Evolutionary conservation across 2,329 filamentous ascomycete genomes (phyloP), one percentile per base, ranked within the genome.

Genomic region (Aspergillus thermomutatus): DNA sequence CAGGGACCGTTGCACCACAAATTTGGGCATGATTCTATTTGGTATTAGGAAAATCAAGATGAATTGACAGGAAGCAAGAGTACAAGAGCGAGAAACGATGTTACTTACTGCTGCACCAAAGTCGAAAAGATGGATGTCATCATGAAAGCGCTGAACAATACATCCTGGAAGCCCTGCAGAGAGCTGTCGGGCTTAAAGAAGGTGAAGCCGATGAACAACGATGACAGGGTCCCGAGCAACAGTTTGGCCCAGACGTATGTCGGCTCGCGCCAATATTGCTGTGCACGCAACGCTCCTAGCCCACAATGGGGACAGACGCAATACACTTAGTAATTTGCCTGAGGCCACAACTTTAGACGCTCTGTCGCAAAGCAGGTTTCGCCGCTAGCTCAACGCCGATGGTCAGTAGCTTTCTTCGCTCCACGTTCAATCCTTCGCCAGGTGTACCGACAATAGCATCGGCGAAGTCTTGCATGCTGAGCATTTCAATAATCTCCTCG

Each of bases 311-410:
- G n/a, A n/a, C n/a, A n/a, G n/a, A n/a, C n/a, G n/a, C n/a, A n/a
- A n/a, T n/a, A n/a, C n/a, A n/a, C n/a, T n/a, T n/a, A n/a, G n/a
- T n/a, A n/a, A n/a, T n/a, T n/a, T n/a, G n/a, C n/a, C n/a, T n/a
- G n/a, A n/a, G n/a, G n/a, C n/a, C n/a, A n/a, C n/a, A n/a, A n/a
- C n/a, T n/a, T n/a, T n/a, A n/a, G n/a, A n/a, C n/a, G n/a, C n/a
- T n/a, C n/a, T n/a, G n/a, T n/a, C n/a, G 79, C 53, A 96, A 80
- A 17, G 88, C 86, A 14, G 92, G 92, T 76, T 94, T 96, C 3
- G 92, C 92, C 43, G 91, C 92, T 25, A 97, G 82, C 71, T 97
- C 92, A 31, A 97, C 92, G 70, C 91, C 92, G 60, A 97, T 96
- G 0, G 91, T 96, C 7, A 96, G 80, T 61, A 90, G 86, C 68